Base-by-base conservation (phyloP, 371 early-diverging fungal species). In the Synchytrium microbalum region DNA sequence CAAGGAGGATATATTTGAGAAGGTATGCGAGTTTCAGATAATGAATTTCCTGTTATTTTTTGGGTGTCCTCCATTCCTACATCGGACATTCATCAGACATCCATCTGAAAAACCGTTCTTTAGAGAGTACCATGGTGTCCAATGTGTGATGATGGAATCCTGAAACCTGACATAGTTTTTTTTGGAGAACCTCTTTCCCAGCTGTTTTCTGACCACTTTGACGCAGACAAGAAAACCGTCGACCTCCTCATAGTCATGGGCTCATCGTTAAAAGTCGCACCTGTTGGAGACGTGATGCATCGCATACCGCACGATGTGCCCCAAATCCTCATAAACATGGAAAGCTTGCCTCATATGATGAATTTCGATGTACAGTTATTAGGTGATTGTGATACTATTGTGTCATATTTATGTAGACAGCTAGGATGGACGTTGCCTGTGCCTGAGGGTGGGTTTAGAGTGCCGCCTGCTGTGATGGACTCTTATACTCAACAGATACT, bases 241-340 rank as follows among this genome's bases (percentile, higher is more conserved):
- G 96, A 96, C 72, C 68, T 96, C 30, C 70, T 96, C 24, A 84
- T 96, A 38, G 97, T 95, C 5, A 95, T 96, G 79, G 97, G 97
- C 1, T 90, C 90, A 31, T 90, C 90, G n/a, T 76, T 96, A n/a
- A 92, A 92, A 67, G 95, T 96, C 0, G 87, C 92, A 0, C 97
- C 97, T 2, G 95, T 96, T 0, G 89, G 92, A 1, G 88, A 89
- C 32, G 90, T 95, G 57, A 90, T 92, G 83, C 82, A 86, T 31
- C 82, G 79, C 58, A 80, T 93, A 33, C 95, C 94, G 1, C 87
- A 83, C 32, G 66, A 76, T 25, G 87, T 95, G 0, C 96, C 96
- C 0, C 93, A 92, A 62, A 85, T 96, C 19, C 76, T 94, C 2
- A 93, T 96, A 69, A 96, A 96, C 75, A 79, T 87, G 62, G 93